Evolutionary conservation across 1,284 basidiomycete species (phyloP), one percentile per base, ranked within the genome.

Genomic region (Porogramme epimiltina): DNA sequence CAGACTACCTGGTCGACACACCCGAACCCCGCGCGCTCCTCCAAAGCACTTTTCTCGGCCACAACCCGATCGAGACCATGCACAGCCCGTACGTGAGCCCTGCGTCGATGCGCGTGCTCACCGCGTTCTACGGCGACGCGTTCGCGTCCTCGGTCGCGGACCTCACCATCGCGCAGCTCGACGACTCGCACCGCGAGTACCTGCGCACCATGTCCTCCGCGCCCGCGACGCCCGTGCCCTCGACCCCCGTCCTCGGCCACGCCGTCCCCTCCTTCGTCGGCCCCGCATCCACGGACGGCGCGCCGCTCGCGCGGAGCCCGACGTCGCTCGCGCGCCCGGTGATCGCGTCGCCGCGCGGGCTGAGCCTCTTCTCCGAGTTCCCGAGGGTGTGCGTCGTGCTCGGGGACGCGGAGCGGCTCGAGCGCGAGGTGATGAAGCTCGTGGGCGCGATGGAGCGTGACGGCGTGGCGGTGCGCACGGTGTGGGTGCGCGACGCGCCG

Each of bases 81-180:
- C 78, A 81, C 60, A 78, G 76, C 2, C 78, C 79, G 47, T 80
- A 81, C 62, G 72, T 80, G 24, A 75, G 73, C 18, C 78, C 78
- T 62, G 77, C 69, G 55, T 77, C 56, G 59, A 71, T 55, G 39
- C 67, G 73, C 45, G 77, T 79, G 22, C 70, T 72, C 10, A 56
- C 60, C 31, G 68, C 66, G 13, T 71, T 68, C 60, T 70, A 71
- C 53, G 70, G 69, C 22, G 65, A 67, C 36, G 59, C 61, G 23
- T 67, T 67, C 49, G 64, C 61, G 5, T 49, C 58, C 40, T 62
- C 56, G 54, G 64, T 67, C 26, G 59, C 63, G 22, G 61, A 61
- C 51, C 63, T 67, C 43, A 63, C 62, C 34, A 67, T 67, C 51
- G 49, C 47, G 18, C 58, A 52, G 26, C 45, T 67, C 16, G 58